Evolutionary conservation across 768 basidiomycete species (phyloP).

Genomic region (Podaxis sp.): DNA sequence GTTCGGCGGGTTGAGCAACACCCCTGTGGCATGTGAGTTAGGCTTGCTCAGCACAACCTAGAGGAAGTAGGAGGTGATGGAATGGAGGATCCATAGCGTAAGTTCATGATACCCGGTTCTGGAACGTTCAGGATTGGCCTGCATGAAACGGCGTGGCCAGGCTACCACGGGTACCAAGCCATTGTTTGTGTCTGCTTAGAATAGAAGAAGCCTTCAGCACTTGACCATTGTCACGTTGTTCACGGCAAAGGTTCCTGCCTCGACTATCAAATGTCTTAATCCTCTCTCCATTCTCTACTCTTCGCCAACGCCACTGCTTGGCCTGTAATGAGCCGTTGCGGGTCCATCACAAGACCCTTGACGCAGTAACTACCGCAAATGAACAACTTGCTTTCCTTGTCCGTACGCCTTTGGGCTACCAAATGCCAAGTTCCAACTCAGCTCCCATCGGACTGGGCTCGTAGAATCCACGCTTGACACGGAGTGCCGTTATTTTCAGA

Average conservation of each 20-base stretch:
- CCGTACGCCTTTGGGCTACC: too few relatives aligned
- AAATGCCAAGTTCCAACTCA: not conserved
- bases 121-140: not conserved
- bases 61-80: not conserved
- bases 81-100: not conserved
- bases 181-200: not conserved
- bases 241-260: not conserved
- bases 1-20: too few relatives aligned
- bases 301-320: not conserved
- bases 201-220: not conserved
- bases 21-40: not conserved
- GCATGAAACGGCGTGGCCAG: not conserved
- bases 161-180: not conserved
- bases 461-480: not conserved
- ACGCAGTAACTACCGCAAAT: not conserved
- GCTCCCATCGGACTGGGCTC: not conserved
- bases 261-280: not conserved
- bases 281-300: not conserved
- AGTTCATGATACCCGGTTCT: not conserved
- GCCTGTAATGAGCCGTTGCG: not conserved
- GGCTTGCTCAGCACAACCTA: not conserved
- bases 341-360: not conserved
- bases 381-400: not conserved
- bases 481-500: not conserved
- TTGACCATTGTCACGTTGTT: not conserved